Conservation (phyloP, 2,329 filamentous ascomycete genomes). For the Calonectria hongkongensis region DNA sequence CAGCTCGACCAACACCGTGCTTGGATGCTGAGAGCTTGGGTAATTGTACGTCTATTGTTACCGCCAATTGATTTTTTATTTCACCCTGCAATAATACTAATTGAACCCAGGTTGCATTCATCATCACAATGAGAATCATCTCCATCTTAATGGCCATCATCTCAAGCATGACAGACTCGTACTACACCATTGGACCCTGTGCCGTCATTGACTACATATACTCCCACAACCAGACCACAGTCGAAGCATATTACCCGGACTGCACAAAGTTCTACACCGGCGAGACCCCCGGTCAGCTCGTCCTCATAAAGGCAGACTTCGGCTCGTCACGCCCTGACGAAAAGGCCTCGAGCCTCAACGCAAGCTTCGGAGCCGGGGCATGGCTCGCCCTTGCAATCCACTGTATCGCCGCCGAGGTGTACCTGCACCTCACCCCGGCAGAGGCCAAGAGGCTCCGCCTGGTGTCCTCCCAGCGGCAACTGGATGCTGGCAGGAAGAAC, state of each 20-base stretch:
- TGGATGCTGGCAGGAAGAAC: conserved; percentile 71
- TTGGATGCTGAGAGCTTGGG: conserved; percentile 77
- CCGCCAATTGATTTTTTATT: neutral
- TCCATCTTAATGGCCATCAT: conserved; percentile 64
- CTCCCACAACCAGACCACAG: conserved; percentile 53
- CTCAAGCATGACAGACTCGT: conserved; percentile 56
- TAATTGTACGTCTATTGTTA: conserved; percentile 59
- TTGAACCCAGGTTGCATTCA: conserved; percentile 63
- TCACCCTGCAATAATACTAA: neutral
- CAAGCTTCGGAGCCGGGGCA: conserved; percentile 70
- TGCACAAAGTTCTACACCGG: conserved; percentile 64
- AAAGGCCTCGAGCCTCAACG: conserved; percentile 65
- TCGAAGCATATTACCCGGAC: conserved; percentile 63
- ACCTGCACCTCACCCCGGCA: conserved; percentile 71
- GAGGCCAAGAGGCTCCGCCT: conserved; percentile 72
- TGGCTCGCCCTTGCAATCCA: conserved; percentile 74
- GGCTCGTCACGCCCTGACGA: conserved; percentile 51
- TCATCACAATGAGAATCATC: conserved; percentile 72
- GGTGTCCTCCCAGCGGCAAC: conserved; percentile 74
- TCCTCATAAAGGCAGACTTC: conserved; percentile 59
- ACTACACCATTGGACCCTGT: conserved; percentile 63
- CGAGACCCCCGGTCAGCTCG: conserved; percentile 36
- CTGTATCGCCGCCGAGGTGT: conserved; percentile 66
- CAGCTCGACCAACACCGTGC: conserved; percentile 79
- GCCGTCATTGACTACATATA: conserved; percentile 67